Evolutionary conservation across 176 grass and related monocot species (phyloP).

Genomic region (Poa annua): DNA sequence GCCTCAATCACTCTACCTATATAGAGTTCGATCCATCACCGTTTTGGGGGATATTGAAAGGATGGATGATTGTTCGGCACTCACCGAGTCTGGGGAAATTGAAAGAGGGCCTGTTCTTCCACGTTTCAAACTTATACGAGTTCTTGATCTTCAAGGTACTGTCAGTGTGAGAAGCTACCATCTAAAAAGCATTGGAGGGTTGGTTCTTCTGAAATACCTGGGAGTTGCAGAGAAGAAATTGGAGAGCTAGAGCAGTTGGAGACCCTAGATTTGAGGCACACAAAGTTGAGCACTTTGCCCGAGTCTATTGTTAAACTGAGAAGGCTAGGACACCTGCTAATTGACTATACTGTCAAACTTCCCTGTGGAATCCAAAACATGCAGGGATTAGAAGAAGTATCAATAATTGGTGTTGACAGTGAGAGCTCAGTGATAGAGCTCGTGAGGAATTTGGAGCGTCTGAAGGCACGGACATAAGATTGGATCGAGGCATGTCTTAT

Average conservation of each 20-base stretch:
- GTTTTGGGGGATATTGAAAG: neutral
- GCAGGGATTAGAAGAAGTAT: conserved; percentile 25
- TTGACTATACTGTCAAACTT: rapidly evolving
- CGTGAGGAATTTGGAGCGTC: neutral
- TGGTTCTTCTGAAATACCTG: conserved; percentile 33
- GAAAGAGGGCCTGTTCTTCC: neutral
- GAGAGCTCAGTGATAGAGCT: neutral
- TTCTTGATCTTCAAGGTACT: conserved; percentile 29
- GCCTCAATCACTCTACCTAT: neutral
- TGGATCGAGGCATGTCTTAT: neutral
- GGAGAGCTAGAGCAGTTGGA: conserved; percentile 6
- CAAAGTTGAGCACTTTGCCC: neutral
- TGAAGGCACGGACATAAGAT: neutral
- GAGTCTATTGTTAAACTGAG: neutral
- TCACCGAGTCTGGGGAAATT: neutral
- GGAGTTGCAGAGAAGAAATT: neutral
- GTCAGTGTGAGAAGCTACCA: neutral
- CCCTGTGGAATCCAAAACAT: neutral
- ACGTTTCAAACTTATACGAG: neutral
- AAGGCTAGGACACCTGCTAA: conserved; percentile 14
- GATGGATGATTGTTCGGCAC: neutral
- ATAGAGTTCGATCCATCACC: neutral
- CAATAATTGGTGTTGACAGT: neutral
- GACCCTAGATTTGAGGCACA: conserved; percentile 29
- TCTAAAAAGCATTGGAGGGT: neutral